Evolutionary conservation across 176 grass and related monocot genomes (phyloP), one percentile per base, ranked within the genome.

Genomic region (Cocos nucifera): DNA sequence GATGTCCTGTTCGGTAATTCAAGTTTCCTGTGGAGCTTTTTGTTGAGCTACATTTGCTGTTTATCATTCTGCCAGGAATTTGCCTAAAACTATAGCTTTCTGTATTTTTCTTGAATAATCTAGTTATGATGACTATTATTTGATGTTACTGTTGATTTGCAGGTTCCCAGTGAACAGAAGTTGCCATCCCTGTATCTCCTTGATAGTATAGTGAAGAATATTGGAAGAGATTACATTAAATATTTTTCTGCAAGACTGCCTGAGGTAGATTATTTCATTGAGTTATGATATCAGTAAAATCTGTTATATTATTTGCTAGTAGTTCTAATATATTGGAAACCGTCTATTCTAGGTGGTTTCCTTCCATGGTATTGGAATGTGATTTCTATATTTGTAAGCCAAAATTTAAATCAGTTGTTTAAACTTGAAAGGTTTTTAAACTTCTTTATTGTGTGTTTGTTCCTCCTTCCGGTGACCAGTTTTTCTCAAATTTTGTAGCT

Each of bases 141-240:
- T 79, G 49, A 79, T 64, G 32, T 14, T 64, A 69, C 23, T 22
- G n/a, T 76, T 63, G 74, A 39, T 19, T 50, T 88, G 54, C 72
- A 98, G 94, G 94, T 98, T 72, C 76, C 88, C 65, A 77, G 74
- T 71, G 94, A 98, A 4, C 84, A 98, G 72, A 98, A 93, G 61
- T 59, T 98, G 69, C 94, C 94, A 49, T 98, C 94, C 50, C 79
- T 98, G 28, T 98, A 98, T 75, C 79, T 98, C 26, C 73, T 98
- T 59, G 94, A 98, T 74, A 98, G 94, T 77, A 92, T 98, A 76
- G 94, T 98, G 50, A 98, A 98, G 75, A 98, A 98, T 77, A 92
- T 98, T 17, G 94, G 88, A 74, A 88, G 86, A 81, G 88, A 93
- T 74, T 98, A 98, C 64, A 74, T 86, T 50, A 98, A 86, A 71